Conservation (phyloP, 106 monocot species). For the Cymbidium sinense region DNA sequence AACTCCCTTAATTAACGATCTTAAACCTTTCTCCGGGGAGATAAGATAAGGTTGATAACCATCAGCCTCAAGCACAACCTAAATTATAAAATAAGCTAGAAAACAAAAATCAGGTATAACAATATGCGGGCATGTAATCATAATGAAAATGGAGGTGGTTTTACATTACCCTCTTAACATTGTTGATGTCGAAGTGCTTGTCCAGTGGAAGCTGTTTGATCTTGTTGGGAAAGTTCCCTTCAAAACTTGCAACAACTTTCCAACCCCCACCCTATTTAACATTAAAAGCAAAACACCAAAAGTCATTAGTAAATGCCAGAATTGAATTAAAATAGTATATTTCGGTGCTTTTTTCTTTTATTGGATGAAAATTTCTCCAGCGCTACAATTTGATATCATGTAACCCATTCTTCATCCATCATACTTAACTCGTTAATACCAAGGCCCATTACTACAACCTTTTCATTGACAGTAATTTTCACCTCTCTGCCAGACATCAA, state of each 20-base stretch:
- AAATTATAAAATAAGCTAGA: conserved; percentile 6
- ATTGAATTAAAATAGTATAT: neutral
- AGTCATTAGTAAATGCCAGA: neutral
- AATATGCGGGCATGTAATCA: neutral
- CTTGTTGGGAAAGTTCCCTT: conserved; percentile 91
- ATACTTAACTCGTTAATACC: neutral
- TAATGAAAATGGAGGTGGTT: neutral
- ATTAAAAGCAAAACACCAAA: neutral
- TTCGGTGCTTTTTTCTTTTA: neutral
- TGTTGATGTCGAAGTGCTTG: conserved; percentile 91
- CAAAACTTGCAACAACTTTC: conserved; percentile 96
- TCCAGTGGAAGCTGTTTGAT: conserved; percentile 94
- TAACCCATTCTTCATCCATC: neutral
- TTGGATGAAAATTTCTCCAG: neutral
- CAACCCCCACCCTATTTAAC: conserved; percentile 67
- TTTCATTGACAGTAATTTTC: neutral
- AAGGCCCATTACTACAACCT: neutral
- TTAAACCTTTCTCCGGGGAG: conserved; percentile 87
- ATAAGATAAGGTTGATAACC: conserved; percentile 95
- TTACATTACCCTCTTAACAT: conserved; percentile 89
- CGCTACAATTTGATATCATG: neutral
- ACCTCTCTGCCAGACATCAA: neutral
- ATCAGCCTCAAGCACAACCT: conserved; percentile 98
- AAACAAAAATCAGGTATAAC: neutral
- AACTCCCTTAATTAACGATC: conserved; percentile 72